Base-by-base conservation (phyloP, 257 asterid genomes). In the Plantago major region DNA sequence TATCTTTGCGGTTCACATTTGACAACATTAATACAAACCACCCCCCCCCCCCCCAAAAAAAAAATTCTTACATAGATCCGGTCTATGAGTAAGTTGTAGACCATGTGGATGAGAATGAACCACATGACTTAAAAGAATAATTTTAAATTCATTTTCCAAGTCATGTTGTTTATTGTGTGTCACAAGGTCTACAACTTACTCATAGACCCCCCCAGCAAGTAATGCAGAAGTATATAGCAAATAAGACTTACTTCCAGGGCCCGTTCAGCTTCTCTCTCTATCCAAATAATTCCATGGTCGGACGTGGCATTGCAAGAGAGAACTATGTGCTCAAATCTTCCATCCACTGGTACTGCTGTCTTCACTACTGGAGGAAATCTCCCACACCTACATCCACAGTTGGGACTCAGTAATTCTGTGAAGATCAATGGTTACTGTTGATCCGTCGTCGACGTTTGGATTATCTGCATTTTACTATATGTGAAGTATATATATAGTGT, bases 261-360 rank as follows among this genome's bases (percentile, higher is more conserved):
- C 64, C 65, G 70, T 17, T 65, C 73, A 30, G 97, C 81, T 90
- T 87, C 97, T 72, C 73, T 81, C 82, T 84, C 89, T 40, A 90
- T 90, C 84, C 95, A 84, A 57, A 90, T 63, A 70, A 90, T 80
- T 72, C 90, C 96, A 69, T 90, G 95, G 64, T 90, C 97, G 12
- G 97, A 87, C 63, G 96, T 87, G 55, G 97, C 90, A 46, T 90
- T 87, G 60, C 95, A 87, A 37, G 95, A 87, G 52, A 90, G 93
- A 71, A 90, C 87, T 68, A 90, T 85, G 52, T 87, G 96, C 86
- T 90, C 97, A 50, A 90, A 90, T 71, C 95, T 85, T 70, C 96
- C 97, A 58, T 87, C 95, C 61, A 90, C 96, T 0, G 96, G 97
- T 50, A 90, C 95, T 3, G 96, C 93, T 22, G 89, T 90, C 77